Evolutionary conservation across 495 filamentous ascomycete genomes (phyloP).

Genomic region (Talaromyces adpressus): DNA sequence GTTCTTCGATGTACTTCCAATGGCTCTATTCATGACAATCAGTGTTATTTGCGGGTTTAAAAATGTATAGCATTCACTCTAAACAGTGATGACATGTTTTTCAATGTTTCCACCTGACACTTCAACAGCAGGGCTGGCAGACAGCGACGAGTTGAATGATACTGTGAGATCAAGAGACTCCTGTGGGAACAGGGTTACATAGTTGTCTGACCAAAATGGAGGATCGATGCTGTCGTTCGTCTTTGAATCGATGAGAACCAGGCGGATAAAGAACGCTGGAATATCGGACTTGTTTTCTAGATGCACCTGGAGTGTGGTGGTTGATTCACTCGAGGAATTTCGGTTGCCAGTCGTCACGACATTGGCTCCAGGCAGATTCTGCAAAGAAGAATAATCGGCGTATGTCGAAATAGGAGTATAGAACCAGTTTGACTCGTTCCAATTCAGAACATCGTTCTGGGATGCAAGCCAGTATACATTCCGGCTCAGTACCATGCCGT

Average conservation of each 20-base stretch:
- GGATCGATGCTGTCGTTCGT: slow-evolving; percentile 38
- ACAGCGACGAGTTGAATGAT: slow-evolving; percentile 1
- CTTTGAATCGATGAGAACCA: slow-evolving; percentile 35
- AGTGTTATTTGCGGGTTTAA: background rate
- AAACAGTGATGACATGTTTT: background rate
- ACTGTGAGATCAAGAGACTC: slow-evolving; percentile 38
- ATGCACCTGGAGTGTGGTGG: slow-evolving; percentile 17
- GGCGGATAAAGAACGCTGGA: slow-evolving; percentile 51
- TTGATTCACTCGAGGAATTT: background rate
- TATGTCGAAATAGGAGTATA: slow-evolving; percentile 49
- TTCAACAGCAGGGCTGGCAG: background rate
- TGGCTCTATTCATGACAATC: background rate
- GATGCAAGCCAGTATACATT: slow-evolving; percentile 58
- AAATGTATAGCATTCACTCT: background rate
- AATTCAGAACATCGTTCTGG: slow-evolving; percentile 43
- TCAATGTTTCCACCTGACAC: slow-evolving; percentile 4
- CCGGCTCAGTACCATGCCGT: slow-evolving; percentile 36
- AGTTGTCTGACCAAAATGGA: slow-evolving; percentile 55
- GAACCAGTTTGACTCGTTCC: slow-evolving; percentile 52
- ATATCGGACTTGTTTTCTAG: slow-evolving; percentile 46
- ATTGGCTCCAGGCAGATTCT: slow-evolving; percentile 27
- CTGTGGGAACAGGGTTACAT: slow-evolving; percentile 52
- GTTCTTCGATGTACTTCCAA: background rate
- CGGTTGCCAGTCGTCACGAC: slow-evolving; percentile 21
- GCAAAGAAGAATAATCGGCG: slow-evolving; percentile 43